Percentiles rank a stretch among this genome's conserved stretches.
phyloP scores from a whole-genome alignment of 2,329 filamentous ascomycete genomes.

The Gnomoniopsis smithogilvyi region DNA sequence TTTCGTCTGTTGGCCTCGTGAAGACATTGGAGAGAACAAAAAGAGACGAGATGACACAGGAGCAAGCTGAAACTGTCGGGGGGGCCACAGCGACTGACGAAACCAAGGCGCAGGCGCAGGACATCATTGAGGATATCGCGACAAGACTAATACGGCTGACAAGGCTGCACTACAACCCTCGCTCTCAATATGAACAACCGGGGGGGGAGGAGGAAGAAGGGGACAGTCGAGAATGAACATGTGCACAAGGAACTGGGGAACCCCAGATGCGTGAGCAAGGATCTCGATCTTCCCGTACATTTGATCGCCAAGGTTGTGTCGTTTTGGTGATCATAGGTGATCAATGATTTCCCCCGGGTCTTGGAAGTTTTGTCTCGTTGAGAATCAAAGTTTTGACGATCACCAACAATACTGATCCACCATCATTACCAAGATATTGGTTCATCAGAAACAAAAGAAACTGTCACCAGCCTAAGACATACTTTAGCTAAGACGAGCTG shows the following conservation, averaged over 20 bases:
- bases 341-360: neutral
- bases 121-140: neutral
- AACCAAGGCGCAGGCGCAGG: neutral
- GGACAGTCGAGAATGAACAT: neutral
- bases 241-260: neutral
- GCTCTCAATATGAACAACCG: neutral
- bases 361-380: neutral
- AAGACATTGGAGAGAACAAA: neutral
- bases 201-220: neutral
- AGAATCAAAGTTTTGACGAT: neutral
- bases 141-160: neutral
- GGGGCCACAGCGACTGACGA: constrained; percentile 4
- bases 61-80: constrained; percentile 8
- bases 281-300: neutral
- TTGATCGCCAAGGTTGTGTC: neutral
- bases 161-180: neutral
- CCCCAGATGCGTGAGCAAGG: neutral
- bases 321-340: constrained; percentile 7
- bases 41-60: constrained; percentile 7
- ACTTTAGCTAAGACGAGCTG: neutral
- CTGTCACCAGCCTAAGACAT: neutral
- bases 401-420: neutral
- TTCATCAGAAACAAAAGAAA: neutral
- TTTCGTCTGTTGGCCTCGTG: neutral
- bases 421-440: neutral